A percentile compares a stretch with the other conserved stretches of the same genome.
Evolutionary conservation across 2,329 filamentous ascomycete genomes (phyloP).

Genomic region (Claviceps monticola): DNA sequence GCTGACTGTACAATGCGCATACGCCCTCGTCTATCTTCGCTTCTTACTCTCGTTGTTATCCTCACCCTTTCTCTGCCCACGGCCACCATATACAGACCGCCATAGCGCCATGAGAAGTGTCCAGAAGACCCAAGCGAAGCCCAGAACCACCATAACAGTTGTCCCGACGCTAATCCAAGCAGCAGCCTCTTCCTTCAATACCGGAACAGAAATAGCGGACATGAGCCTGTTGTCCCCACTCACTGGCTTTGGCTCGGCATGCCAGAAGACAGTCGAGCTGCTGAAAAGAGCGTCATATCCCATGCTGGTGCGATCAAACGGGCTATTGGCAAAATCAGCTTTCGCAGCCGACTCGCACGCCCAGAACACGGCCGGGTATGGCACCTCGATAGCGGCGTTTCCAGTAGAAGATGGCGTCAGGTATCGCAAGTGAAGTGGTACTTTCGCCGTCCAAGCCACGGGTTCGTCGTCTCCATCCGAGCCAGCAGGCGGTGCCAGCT

Average conservation of each 20-base stretch:
- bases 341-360: constrained; percentile 58
- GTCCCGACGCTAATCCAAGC: constrained; percentile 41
- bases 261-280: constrained; percentile 69
- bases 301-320: constrained; percentile 74
- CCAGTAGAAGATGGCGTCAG: constrained; percentile 47
- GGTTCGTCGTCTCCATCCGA: constrained; percentile 18
- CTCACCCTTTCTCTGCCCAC: background rate
- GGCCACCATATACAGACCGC: constrained; percentile 1
- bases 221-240: constrained; percentile 26
- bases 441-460: constrained; percentile 47
- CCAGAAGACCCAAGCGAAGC: constrained; percentile 58
- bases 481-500: constrained; percentile 45
- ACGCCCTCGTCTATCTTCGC: background rate
- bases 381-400: constrained; percentile 42
- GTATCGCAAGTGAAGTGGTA: constrained; percentile 82
- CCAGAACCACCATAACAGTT: constrained; percentile 41
- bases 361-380: constrained; percentile 83
- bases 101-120: constrained; percentile 27
- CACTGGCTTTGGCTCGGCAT: constrained; percentile 42
- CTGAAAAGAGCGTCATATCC: constrained; percentile 76
- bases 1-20: background rate
- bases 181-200: constrained; percentile 41
- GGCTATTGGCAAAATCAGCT: constrained; percentile 58
- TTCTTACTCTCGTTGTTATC: constrained; percentile 2
- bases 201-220: constrained; percentile 48